Conservation (phyloP, 805 yeast genomes). For the Starmerella roubikii region DNA sequence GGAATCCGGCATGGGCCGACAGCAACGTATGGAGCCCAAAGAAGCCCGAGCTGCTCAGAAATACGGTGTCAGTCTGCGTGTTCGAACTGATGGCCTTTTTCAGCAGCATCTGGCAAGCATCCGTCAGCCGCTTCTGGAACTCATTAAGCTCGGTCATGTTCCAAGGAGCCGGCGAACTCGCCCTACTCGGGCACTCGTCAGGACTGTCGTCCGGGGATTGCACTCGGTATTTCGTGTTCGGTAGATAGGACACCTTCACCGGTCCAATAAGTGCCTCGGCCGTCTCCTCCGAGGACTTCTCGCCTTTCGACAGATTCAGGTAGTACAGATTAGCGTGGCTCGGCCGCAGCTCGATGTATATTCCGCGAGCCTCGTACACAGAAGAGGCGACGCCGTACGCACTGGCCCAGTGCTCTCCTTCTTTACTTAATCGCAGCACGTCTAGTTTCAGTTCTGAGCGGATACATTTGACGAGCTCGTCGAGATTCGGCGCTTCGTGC, state of each 20-base stretch:
- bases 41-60: conserved; percentile 14
- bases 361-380: conserved; percentile 49
- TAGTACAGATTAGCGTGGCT: conserved; percentile 58
- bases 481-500: conserved; percentile 52
- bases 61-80: conserved; percentile 2
- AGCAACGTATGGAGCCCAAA: conserved; percentile 13
- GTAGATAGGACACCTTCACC: conserved; percentile 1
- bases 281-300: background rate
- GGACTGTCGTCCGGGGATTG: background rate
- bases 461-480: conserved; percentile 43
- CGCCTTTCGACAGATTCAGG: conserved; percentile 31
- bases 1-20: conserved; percentile 1
- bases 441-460: conserved; percentile 52
- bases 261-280: conserved; percentile 6
- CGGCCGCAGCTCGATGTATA: conserved; percentile 64
- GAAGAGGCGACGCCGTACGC: conserved; percentile 66
- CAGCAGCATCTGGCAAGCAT: conserved; percentile 1
- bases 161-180: no score
- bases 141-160: background rate
- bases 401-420: conserved; percentile 50
- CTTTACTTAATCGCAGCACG: conserved; percentile 44
- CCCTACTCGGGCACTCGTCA: background rate
- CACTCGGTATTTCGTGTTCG: background rate
- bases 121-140: conserved; percentile 1
- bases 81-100: background rate